Evolutionary conservation across 2,329 filamentous ascomycete species (phyloP), one percentile per base, ranked within the genome.

Genomic region (Pestalotiopsis sp.): DNA sequence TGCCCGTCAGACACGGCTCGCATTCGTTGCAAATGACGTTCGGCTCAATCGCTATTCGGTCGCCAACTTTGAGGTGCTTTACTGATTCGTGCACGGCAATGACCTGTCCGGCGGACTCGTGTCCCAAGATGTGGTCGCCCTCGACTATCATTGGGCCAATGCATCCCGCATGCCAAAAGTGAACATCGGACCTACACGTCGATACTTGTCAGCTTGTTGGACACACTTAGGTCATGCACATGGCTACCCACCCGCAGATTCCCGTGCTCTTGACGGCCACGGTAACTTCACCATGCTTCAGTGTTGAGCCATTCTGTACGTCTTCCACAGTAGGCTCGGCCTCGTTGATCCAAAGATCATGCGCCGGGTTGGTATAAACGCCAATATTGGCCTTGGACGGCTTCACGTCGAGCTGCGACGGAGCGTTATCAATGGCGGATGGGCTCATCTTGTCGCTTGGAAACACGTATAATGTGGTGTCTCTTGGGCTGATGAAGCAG

Each of bases 141-240:
- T 88, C 88, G 62, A 98, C 95, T 72, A 98, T 91, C 95, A 98
- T 98, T 74, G 95, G 95, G 36, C 95, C 95, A 78, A 98, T 98
- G 84, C 93, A 93, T 73, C 95, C 95, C 64, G 92, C 92, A 79
- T 97, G 93, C 95, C 95, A 98, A 85, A 98, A 98, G 83, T 98
- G 95, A 68, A 98, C 91, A 81, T 98, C 95, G 70, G 93, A 97
- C 68, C 93, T 95, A 75, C 65, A 11, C 61, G 66, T 45, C 25
- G 70, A 77, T 45, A 75, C 68, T 49, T 71, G 61, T 56, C 56
- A 57, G 39, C 57, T 49, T 23, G 25, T 20, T 60, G 17, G 49
- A 60, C 52, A 25, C 38, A 17, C 1, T 6, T 17, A 31, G 17
- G 38, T 38, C 27, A 39, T 62, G 57, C 13, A 23, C 58, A 66